phyloP scores from a whole-genome alignment of 1,284 basidiomycete species.

The Neonothopanus nambi region DNA sequence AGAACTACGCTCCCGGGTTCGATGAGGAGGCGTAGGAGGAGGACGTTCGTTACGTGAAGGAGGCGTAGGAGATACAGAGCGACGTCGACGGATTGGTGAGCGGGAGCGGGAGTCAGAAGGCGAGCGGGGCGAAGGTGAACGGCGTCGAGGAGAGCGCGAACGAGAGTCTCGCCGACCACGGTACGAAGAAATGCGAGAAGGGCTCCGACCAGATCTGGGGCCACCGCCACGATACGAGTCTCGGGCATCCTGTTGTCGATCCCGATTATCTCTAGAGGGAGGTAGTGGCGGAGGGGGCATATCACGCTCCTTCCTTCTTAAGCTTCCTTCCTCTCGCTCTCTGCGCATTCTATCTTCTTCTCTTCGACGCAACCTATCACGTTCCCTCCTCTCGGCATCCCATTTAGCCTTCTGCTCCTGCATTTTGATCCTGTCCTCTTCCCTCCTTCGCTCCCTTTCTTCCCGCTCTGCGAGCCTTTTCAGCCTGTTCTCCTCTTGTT shows the following conservation, averaged over 20 bases:
- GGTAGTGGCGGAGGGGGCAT: constrained; percentile 43
- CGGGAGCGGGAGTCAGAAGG: constrained; percentile 30
- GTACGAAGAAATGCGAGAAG: constrained; percentile 18
- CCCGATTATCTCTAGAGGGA: constrained; percentile 28
- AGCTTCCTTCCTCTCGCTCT: constrained; percentile 31
- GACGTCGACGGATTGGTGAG: constrained; percentile 19
- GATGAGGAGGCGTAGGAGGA: constrained; percentile 31
- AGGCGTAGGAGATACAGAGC: constrained; percentile 31
- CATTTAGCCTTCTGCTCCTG: constrained; percentile 45
- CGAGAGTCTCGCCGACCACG: constrained; percentile 22
- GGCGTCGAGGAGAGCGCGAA: constrained; percentile 28
- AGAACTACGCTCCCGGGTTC: constrained; percentile 23
- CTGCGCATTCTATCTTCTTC: constrained; percentile 39
- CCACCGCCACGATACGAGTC: constrained; percentile 21
- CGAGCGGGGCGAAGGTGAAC: constrained; percentile 27
- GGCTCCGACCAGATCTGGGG: constrained; percentile 21
- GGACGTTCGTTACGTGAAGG: constrained; percentile 34
- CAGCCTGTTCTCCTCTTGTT: constrained; percentile 78
- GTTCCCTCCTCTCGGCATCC: constrained; percentile 44
- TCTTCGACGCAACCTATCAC: constrained; percentile 40
- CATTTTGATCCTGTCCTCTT: constrained; percentile 57
- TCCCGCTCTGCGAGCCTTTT: constrained; percentile 65
- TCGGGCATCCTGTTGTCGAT: too few species aligned
- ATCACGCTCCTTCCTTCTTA: constrained; percentile 29
- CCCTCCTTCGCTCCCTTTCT: constrained; percentile 63